A percentile compares a stretch with the other conserved stretches of the same genome.
Evolutionary conservation across 1,139 yeast genomes (phyloP).

Genomic region (Protomyces lactucae-debilis): DNA sequence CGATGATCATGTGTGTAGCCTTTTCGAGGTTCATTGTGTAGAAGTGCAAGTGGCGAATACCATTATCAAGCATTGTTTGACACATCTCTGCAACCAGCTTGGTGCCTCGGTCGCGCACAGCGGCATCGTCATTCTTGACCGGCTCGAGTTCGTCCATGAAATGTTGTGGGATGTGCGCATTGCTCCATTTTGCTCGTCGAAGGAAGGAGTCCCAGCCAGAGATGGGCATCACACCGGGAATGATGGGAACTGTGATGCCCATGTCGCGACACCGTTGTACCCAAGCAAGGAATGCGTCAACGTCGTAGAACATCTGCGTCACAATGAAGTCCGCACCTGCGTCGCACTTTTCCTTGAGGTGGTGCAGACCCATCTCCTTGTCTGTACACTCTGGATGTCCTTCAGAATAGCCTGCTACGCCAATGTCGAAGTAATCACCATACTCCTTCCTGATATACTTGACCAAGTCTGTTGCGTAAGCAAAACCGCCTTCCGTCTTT

Average conservation of each 20-base stretch:
- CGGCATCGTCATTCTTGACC: constrained; percentile 81
- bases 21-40: constrained; percentile 95
- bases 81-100: constrained; percentile 83
- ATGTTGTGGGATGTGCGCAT: constrained; percentile 68
- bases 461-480: constrained; percentile 64
- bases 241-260: constrained; percentile 82
- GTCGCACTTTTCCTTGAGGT: constrained; percentile 79
- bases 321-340: constrained; percentile 90
- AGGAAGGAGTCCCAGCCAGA: constrained; percentile 87
- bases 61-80: constrained; percentile 60
- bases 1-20: constrained; percentile 83
- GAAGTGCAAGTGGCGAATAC: constrained; percentile 84
- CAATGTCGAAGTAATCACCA: constrained; percentile 63
- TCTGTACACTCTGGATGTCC: constrained; percentile 69
- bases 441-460: constrained; percentile 52
- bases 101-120: constrained; percentile 82
- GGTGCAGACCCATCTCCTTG: constrained; percentile 53
- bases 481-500: constrained; percentile 62
- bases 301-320: constrained; percentile 92
- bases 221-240: constrained; percentile 98
- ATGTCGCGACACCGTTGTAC: constrained; percentile 61
- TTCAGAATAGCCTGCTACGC: constrained; percentile 73
- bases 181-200: constrained; percentile 93
- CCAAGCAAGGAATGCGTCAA: constrained; percentile 78
- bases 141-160: constrained; percentile 71